Conservation (phyloP, 2,329 filamentous ascomycete genomes). For the Hypoxylon sp. region DNA sequence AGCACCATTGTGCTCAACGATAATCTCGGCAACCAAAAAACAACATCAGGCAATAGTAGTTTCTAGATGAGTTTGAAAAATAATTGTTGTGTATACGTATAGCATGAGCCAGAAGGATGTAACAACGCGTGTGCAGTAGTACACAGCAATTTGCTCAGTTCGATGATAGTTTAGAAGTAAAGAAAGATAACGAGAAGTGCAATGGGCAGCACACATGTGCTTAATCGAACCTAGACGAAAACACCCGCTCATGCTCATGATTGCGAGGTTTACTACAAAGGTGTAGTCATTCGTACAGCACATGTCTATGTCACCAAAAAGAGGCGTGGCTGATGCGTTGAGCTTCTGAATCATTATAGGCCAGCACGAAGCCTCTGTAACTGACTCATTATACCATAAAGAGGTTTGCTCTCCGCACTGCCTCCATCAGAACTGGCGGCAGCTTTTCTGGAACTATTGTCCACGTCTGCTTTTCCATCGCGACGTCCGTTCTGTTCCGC, state of each 20-base stretch:
- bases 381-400: slow-evolving; percentile 74
- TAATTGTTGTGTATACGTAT: background rate
- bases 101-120: background rate
- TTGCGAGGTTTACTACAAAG: background rate
- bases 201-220: background rate
- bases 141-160: background rate
- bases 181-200: background rate
- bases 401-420: slow-evolving; percentile 59
- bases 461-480: slow-evolving; percentile 55
- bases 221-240: background rate
- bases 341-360: slow-evolving; percentile 54
- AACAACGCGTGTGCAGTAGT: background rate
- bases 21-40: background rate
- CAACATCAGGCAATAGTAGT: background rate
- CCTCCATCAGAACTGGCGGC: slow-evolving; percentile 50
- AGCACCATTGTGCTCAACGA: slow-evolving; percentile 34
- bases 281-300: background rate
- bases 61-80: background rate
- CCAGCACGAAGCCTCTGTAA: slow-evolving; percentile 72
- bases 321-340: background rate
- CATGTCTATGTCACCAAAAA: background rate
- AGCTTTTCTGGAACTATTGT: slow-evolving; percentile 55
- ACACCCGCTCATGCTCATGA: background rate
- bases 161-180: background rate
- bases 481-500: slow-evolving; percentile 61